Percentiles rank a stretch among this genome's conserved stretches.
phyloP scores from a whole-genome alignment of 2,329 filamentous ascomycete genomes.

The Lasiodiplodia citricola region DNA sequence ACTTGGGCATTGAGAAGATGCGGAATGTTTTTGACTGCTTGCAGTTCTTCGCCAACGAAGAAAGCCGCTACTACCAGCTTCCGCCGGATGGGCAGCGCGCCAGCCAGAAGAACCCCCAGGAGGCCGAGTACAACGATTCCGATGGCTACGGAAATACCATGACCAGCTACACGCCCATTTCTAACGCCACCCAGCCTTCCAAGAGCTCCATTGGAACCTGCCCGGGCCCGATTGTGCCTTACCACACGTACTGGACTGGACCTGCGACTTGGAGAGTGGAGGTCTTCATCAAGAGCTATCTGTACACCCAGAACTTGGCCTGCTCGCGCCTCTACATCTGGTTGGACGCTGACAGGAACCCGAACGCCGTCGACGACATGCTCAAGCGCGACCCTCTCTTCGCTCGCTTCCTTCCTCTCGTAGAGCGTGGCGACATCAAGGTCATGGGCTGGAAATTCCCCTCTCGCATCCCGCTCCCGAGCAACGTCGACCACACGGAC shows the following conservation, averaged over 20 bases:
- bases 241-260: constrained; percentile 63
- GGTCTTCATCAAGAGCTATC: constrained; percentile 62
- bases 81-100: constrained; percentile 49
- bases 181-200: constrained; percentile 44
- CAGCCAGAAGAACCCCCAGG: constrained; percentile 48
- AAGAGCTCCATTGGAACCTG: constrained; percentile 55
- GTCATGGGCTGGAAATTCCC: constrained; percentile 62
- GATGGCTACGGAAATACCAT: constrained; percentile 50
- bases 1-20: constrained; percentile 61
- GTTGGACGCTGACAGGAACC: constrained; percentile 60
- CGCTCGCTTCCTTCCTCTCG: constrained; percentile 58
- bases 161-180: constrained; percentile 42
- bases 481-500: constrained; percentile 54
- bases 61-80: constrained; percentile 58
- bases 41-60: constrained; percentile 55
- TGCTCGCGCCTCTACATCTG: constrained; percentile 61
- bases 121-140: constrained; percentile 50
- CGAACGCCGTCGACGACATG: constrained; percentile 58
- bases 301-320: constrained; percentile 62
- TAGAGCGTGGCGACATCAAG: constrained; percentile 59
- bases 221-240: constrained; percentile 61
- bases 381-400: constrained; percentile 58
- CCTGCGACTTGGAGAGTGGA: constrained; percentile 63
- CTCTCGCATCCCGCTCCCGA: constrained; percentile 57
- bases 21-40: constrained; percentile 59